These are phyloP conservation scores for Eucalyptus coolabah DNA, from an alignment of 345 rosid species.

Conservation along the genomic window DNA sequence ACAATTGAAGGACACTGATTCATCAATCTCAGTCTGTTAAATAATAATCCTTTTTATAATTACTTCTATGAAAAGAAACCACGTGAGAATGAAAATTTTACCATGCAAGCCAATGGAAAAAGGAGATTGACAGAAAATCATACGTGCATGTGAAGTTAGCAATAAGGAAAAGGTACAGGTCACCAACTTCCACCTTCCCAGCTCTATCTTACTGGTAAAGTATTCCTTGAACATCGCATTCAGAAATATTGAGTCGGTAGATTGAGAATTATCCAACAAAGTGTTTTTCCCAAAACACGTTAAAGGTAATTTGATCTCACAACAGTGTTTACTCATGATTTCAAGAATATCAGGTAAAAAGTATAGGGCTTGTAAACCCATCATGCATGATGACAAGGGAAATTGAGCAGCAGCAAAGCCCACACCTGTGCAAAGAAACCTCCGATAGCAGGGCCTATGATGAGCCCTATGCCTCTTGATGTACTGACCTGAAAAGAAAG, in stretches of 20 bases:
- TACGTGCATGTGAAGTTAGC: not conserved
- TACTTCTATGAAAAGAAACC: not conserved
- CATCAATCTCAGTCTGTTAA: not conserved
- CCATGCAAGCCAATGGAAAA: not conserved
- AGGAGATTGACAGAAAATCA: not conserved
- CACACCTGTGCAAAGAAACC: conserved; percentile 6
- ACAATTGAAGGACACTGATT: not conserved
- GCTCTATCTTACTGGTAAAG: not conserved
- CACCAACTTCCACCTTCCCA: not conserved
- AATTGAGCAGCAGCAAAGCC: not conserved
- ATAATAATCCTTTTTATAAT: not conserved
- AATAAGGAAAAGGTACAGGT: not conserved
- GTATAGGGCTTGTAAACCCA: not conserved
- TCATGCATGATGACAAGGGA: not conserved
- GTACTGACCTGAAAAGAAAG: conserved; percentile 5
- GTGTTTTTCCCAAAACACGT: not conserved
- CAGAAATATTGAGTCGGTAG: not conserved
- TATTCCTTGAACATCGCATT: not conserved
- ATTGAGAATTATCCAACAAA: not conserved
- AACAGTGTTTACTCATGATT: not conserved
- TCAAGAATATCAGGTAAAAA: not conserved
- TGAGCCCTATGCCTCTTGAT: conserved; percentile 9
- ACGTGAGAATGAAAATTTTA: not conserved
- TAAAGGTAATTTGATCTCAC: not conserved
- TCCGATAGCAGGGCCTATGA: conserved; percentile 10